A percentile compares a stretch with the other conserved stretches of the same genome.
Evolutionary conservation across 2,329 filamentous ascomycete species (phyloP).

Genomic region (Neofusicoccum parvum): DNA sequence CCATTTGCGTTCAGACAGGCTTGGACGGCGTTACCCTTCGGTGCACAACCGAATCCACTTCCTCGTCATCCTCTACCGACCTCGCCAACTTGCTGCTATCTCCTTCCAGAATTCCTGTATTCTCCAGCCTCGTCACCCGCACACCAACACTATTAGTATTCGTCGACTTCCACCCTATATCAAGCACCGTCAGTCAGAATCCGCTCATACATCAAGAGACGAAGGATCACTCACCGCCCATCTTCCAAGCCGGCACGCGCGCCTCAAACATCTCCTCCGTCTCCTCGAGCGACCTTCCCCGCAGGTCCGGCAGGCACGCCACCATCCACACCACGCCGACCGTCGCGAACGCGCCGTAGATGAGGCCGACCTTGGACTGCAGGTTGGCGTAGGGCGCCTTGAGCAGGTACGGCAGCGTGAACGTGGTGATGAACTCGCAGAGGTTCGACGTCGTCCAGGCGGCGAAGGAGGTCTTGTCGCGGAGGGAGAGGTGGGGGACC

Average conservation of each 20-base stretch:
- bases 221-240: not conserved
- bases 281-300: not conserved
- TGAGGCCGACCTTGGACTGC: not conserved
- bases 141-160: too few species aligned
- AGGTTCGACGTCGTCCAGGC: not conserved
- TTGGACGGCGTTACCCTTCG: too few species aligned
- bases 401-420: not conserved
- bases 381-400: not conserved
- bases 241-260: not conserved
- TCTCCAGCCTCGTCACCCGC: too few species aligned
- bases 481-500: not conserved
- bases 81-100: too few species aligned
- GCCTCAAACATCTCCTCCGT: not conserved
- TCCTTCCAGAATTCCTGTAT: too few species aligned
- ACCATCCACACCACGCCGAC: not conserved
- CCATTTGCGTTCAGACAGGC: too few species aligned
- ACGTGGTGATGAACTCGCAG: not conserved
- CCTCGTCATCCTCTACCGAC: too few species aligned
- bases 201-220: too few species aligned
- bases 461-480: slow-evolving; percentile 4
- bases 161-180: too few species aligned
- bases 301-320: not conserved
- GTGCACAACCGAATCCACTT: too few species aligned
- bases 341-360: not conserved
- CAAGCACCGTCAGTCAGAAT: too few species aligned